A percentile compares a stretch with the other conserved stretches of the same genome.
These are phyloP conservation scores for Corynespora cassiicola DNA, from an alignment of 2,329 filamentous ascomycete species.

Conservation along the genomic window DNA sequence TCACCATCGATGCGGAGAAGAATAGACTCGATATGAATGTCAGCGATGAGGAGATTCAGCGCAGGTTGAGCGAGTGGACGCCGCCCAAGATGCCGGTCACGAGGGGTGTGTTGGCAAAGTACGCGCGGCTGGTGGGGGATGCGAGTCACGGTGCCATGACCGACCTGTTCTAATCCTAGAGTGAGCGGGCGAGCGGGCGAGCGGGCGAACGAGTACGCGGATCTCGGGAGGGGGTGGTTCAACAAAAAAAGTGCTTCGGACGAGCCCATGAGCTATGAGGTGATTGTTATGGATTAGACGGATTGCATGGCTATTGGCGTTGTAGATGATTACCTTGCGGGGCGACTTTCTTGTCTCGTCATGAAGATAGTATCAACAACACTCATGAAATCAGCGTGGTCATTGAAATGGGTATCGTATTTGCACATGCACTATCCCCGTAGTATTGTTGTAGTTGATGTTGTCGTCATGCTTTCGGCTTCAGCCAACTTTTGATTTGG, in stretches of 20 bases:
- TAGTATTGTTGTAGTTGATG: no score
- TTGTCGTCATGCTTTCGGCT: no score
- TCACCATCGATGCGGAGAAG: constrained; percentile 84
- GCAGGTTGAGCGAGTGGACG: constrained; percentile 71
- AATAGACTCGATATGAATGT: constrained; percentile 78
- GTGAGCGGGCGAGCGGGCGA: no score
- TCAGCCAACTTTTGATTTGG: constrained; percentile 41
- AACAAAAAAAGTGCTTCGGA: background rate
- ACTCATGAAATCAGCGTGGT: no score
- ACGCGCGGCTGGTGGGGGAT: constrained; percentile 85
- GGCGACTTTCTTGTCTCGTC: no score
- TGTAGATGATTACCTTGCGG: background rate
- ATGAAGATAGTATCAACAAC: no score
- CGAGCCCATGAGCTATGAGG: background rate
- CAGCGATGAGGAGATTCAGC: constrained; percentile 72
- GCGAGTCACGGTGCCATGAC: constrained; percentile 92
- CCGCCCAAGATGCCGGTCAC: constrained; percentile 75
- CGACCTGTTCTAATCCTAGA: constrained; percentile 68
- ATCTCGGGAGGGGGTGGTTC: background rate
- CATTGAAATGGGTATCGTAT: no score
- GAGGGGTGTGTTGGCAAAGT: constrained; percentile 87
- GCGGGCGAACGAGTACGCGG: background rate
- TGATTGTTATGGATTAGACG: constrained; percentile 1
- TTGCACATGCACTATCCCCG: no score
- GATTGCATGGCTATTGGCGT: constrained; percentile 4